These are phyloP conservation scores for Neopestalotiopsis clavispora DNA, from an alignment of 2,329 filamentous ascomycete species.

Conservation along the genomic window DNA sequence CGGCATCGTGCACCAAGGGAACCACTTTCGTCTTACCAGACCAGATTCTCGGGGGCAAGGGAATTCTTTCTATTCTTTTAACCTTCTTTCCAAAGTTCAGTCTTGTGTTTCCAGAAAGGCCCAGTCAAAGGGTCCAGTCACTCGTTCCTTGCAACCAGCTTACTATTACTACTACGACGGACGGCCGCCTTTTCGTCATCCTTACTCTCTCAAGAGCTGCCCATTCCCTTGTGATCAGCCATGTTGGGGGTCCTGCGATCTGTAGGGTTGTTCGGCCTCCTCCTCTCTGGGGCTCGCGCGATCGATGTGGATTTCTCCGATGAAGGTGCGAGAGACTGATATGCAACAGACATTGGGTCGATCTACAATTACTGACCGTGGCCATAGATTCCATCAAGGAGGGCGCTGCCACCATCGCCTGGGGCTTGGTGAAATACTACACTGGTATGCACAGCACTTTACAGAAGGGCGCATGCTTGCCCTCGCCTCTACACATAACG, in stretches of 20 bases:
- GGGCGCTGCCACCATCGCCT: slow-evolving; percentile 52
- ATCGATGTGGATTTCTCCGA: slow-evolving; percentile 8
- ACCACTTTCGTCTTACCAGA: background rate
- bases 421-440: slow-evolving; percentile 54
- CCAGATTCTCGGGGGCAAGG: background rate
- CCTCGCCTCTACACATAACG: background rate
- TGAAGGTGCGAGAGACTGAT: background rate
- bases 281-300: slow-evolving; percentile 6
- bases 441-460: slow-evolving; percentile 29
- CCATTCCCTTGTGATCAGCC: background rate
- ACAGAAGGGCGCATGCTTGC: background rate
- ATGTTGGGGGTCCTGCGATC: slow-evolving; percentile 7
- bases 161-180: background rate
- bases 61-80: slow-evolving; percentile 4
- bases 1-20: slow-evolving; percentile 1
- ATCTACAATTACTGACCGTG: background rate
- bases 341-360: no score
- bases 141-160: slow-evolving; percentile 12
- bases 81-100: background rate
- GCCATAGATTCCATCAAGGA: slow-evolving; percentile 19
- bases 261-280: slow-evolving; percentile 12
- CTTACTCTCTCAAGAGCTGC: background rate
- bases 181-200: background rate
- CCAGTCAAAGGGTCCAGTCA: slow-evolving; percentile 1
- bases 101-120: background rate